Percentiles rank a stretch among this genome's conserved stretches.
phyloP scores from a whole-genome alignment of 139 green algal genomes.

The Volvox africanus region DNA sequence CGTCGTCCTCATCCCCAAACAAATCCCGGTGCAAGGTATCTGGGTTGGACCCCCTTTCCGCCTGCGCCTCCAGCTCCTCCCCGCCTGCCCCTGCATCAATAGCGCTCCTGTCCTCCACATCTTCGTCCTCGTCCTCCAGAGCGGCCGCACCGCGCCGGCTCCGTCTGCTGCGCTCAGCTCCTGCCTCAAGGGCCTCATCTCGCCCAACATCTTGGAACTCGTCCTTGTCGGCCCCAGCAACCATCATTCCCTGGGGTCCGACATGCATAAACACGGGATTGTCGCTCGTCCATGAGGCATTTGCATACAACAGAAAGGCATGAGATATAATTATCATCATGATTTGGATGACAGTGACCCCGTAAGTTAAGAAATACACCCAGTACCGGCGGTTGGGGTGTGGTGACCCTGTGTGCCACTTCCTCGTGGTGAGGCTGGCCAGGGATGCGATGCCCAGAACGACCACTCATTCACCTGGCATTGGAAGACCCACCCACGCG shows the following conservation, averaged over 20 bases:
- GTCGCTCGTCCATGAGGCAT: no score
- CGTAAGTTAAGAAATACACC: no score
- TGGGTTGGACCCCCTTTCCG: background rate
- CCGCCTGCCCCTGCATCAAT: background rate
- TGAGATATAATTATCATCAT: no score
- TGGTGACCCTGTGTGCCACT: no score
- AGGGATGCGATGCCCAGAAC: no score
- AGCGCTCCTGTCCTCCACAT: background rate
- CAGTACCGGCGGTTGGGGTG: no score
- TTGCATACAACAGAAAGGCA: no score
- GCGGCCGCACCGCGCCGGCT: background rate
- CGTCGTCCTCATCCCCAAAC: constrained; percentile 33
- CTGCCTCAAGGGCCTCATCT: background rate
- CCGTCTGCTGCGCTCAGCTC: background rate
- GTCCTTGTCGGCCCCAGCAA: background rate
- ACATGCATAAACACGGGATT: no score
- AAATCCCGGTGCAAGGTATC: constrained; percentile 30
- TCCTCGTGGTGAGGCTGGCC: no score
- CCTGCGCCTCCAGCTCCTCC: background rate
- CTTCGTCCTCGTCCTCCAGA: constrained; percentile 16
- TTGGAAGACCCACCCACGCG: background rate
- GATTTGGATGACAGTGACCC: no score
- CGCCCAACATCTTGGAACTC: background rate
- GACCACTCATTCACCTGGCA: background rate
- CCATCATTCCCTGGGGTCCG: no score